Conservation (phyloP, 176 grass and related monocot species). For the Alopecurus myosuroides region DNA sequence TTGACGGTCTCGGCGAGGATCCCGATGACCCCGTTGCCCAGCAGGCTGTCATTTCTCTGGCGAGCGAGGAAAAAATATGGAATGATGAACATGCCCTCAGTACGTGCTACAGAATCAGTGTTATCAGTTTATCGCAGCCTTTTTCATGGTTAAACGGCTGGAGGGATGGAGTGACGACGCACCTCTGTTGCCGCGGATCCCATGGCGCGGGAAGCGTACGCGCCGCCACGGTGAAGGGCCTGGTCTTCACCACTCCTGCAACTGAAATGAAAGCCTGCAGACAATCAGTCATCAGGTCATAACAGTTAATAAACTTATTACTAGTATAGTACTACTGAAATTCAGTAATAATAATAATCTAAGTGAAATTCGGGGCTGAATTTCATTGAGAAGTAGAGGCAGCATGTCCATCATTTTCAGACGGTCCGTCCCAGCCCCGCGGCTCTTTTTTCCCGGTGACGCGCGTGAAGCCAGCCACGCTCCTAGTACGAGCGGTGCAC, state of each 20-base stretch:
- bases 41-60: slow-evolving; percentile 54
- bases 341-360: too few relatives aligned
- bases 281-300: neutral
- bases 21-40: slow-evolving; percentile 87
- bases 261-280: neutral
- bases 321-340: too few relatives aligned
- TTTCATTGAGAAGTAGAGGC: neutral
- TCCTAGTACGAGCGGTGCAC: too few relatives aligned
- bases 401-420: neutral
- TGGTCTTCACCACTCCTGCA: neutral
- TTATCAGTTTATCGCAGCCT: neutral
- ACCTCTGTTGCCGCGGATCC: slow-evolving; percentile 27
- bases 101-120: neutral
- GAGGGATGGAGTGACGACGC: neutral
- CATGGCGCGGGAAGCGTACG: slow-evolving; percentile 14
- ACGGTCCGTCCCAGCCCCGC: neutral
- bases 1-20: slow-evolving; percentile 80
- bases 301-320: too few relatives aligned
- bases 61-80: slow-evolving; percentile 5
- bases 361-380: neutral
- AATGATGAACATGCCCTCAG: neutral
- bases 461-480: neutral
- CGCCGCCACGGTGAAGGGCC: neutral
- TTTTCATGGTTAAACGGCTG: neutral
- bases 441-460: neutral